phyloP scores from a whole-genome alignment of 768 basidiomycete genomes.

The Termitomyces bulborhizus region DNA sequence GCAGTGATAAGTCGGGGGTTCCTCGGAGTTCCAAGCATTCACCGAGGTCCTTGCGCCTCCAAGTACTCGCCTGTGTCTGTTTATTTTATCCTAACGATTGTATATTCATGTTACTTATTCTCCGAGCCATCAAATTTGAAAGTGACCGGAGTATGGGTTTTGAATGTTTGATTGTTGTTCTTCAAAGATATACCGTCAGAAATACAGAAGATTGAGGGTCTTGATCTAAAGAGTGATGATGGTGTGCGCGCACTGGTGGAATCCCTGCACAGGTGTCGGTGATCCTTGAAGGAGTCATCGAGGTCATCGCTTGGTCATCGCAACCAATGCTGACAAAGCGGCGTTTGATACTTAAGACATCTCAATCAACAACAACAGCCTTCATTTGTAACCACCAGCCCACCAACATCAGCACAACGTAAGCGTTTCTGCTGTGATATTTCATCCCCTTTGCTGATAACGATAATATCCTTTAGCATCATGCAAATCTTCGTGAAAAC shows the following conservation, averaged over 20 bases:
- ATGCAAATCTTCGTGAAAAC: slow-evolving; percentile 18
- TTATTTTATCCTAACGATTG: neutral
- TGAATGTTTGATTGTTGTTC: too few relatives aligned
- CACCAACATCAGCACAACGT: slow-evolving; percentile 1
- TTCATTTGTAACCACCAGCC: slow-evolving; percentile 3
- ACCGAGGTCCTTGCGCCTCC: neutral
- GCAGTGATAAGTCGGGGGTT: neutral
- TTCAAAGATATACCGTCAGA: neutral
- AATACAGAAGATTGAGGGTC: neutral
- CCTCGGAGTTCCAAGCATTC: neutral
- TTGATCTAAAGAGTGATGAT: too few relatives aligned
- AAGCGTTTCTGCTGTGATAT: neutral
- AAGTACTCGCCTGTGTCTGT: neutral
- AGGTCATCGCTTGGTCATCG: neutral
- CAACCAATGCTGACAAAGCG: slow-evolving; percentile 11
- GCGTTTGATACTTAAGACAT: slow-evolving; percentile 8
- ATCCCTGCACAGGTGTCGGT: too few relatives aligned
- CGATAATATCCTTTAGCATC: neutral
- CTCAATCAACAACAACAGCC: neutral
- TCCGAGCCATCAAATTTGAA: too few relatives aligned
- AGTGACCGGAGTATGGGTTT: too few relatives aligned
- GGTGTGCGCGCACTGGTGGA: too few relatives aligned
- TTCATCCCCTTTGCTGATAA: neutral
- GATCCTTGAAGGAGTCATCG: neutral
- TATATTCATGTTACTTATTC: too few relatives aligned